phyloP scores from a whole-genome alignment of 1,284 basidiomycete species.

The Apiotrichum veenhuisii region DNA sequence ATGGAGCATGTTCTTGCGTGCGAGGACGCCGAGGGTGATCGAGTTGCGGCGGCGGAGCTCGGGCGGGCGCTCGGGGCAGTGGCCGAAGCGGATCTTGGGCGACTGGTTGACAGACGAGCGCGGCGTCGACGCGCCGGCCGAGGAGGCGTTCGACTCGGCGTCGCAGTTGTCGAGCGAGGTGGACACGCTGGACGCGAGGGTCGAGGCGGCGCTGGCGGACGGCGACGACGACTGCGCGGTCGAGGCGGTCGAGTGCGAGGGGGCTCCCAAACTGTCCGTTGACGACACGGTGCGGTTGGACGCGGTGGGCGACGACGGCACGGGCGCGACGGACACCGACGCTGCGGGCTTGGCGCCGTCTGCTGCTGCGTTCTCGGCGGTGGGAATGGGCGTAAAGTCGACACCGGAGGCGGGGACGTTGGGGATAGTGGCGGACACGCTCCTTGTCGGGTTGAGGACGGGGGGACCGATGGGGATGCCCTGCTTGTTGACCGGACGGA shows the following conservation, averaged over 20 bases:
- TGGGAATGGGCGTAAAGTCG: background rate
- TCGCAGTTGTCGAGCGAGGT: background rate
- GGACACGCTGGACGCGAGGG: background rate
- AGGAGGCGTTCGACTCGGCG: background rate
- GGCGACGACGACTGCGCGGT: background rate
- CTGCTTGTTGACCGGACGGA: constrained; percentile 11
- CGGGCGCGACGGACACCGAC: background rate
- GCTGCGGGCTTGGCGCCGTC: background rate
- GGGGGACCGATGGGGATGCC: constrained; percentile 6
- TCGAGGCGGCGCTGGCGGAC: background rate
- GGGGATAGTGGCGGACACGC: background rate
- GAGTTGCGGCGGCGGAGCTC: constrained; percentile 42
- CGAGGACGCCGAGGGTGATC: constrained; percentile 45
- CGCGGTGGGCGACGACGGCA: background rate
- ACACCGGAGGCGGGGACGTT: background rate
- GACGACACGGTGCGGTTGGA: background rate
- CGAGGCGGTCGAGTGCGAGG: background rate
- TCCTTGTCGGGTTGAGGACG: constrained; percentile 1
- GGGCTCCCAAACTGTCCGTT: background rate
- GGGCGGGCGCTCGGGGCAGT: constrained; percentile 27
- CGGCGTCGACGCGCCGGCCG: constrained; percentile 3
- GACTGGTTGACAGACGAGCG: constrained; percentile 7
- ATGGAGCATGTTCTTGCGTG: constrained; percentile 38
- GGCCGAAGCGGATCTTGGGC: constrained; percentile 19
- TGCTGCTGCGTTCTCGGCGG: background rate